These are phyloP conservation scores for Linum lewisii DNA, from an alignment of 345 rosid species.

Conservation along the genomic window DNA sequence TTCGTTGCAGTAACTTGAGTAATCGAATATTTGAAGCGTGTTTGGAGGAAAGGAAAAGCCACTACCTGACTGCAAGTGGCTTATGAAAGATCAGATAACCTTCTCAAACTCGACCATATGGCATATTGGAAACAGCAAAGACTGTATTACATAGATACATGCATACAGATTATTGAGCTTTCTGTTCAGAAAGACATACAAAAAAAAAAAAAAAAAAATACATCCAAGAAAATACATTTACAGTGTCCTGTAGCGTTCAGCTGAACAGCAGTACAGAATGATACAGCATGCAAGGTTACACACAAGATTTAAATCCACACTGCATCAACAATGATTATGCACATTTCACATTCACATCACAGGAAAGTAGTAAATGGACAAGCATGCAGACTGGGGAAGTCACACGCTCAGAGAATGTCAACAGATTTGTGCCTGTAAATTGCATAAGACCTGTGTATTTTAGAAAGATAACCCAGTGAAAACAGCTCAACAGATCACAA, in stretches of 20 bases:
- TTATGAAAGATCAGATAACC: too few species aligned
- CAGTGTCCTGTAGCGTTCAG: constrained; percentile 1
- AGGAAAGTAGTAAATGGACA: neutral
- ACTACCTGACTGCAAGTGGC: too few species aligned
- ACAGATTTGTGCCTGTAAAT: constrained; percentile 21
- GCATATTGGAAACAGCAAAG: too few species aligned
- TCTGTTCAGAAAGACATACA: too few species aligned
- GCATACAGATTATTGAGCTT: too few species aligned
- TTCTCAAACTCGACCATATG: too few species aligned
- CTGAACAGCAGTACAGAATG: neutral
- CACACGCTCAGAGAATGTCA: neutral
- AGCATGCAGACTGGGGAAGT: constrained; percentile 8
- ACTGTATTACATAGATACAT: too few species aligned
- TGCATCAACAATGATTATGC: neutral
- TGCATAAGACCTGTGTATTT: constrained; percentile 4
- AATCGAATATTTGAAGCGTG: too few species aligned
- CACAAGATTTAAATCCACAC: neutral
- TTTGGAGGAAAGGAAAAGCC: too few species aligned
- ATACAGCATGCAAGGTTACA: constrained; percentile 5
- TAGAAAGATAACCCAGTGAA: constrained; percentile 13
- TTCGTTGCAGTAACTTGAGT: too few species aligned
- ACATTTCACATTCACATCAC: neutral
- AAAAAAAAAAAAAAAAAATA: too few species aligned
- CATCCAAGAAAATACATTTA: neutral
- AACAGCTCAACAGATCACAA: neutral